phyloP scores from a whole-genome alignment of 2,329 filamentous ascomycete genomes.

The Magnaporthales sp. region DNA sequence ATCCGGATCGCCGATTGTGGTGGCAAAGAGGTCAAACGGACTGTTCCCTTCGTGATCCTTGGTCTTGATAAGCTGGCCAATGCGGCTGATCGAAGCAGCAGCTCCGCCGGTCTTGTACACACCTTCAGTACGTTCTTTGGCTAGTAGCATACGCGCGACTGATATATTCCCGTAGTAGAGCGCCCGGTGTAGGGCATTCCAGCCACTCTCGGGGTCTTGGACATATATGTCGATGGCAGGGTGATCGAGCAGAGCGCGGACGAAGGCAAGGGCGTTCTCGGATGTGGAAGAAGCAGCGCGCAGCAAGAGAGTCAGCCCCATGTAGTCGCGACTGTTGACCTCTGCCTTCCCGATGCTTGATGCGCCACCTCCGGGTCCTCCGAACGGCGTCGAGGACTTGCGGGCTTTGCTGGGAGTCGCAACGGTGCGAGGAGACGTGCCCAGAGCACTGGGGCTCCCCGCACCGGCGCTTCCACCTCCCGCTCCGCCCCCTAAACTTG shows the following conservation, averaged over 20 bases:
- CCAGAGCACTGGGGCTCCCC: constrained; percentile 31
- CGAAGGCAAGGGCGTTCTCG: constrained; percentile 63
- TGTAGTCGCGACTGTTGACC: constrained; percentile 75
- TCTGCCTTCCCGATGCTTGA: constrained; percentile 48
- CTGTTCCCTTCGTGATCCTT: constrained; percentile 94
- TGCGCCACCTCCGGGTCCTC: constrained; percentile 21
- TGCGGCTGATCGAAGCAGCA: constrained; percentile 48
- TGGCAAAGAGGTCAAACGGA: constrained; percentile 85
- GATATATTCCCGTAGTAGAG: constrained; percentile 85
- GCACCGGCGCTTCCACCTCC: constrained; percentile 6
- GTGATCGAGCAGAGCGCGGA: constrained; percentile 70
- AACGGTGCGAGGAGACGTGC: constrained; percentile 22
- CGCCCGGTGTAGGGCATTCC: constrained; percentile 89
- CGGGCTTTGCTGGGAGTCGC: constrained; percentile 21
- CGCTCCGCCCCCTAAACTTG: constrained; percentile 29
- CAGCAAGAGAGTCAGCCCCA: constrained; percentile 75
- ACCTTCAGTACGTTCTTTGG: constrained; percentile 56
- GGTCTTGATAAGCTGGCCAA: constrained; percentile 77
- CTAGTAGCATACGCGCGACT: constrained; percentile 73
- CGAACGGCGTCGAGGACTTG: constrained; percentile 2
- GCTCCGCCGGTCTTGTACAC: background rate
- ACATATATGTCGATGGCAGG: constrained; percentile 76
- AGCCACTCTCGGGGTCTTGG: constrained; percentile 86
- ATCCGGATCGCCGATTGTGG: constrained; percentile 70
- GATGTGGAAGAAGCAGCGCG: constrained; percentile 72